Evolutionary conservation across 2,329 filamentous ascomycete species (phyloP).

Genomic region (Trichoderma brevicompactum): DNA sequence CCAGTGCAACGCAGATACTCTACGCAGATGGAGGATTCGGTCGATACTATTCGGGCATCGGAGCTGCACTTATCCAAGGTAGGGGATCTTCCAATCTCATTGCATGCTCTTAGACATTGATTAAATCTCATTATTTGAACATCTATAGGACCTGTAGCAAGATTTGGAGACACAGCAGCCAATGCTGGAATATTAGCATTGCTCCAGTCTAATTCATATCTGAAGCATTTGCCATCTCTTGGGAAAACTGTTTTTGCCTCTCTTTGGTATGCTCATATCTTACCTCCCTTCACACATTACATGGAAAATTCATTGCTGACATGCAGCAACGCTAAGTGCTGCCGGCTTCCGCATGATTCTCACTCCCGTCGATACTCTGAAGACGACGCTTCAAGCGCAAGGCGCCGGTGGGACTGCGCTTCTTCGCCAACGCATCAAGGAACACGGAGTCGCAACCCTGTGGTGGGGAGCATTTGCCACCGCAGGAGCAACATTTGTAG

Average conservation of each 20-base stretch:
- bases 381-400: slow-evolving; percentile 55
- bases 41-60: slow-evolving; percentile 53
- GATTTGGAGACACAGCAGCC: slow-evolving; percentile 55
- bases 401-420: slow-evolving; percentile 49
- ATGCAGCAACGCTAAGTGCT: slow-evolving; percentile 39
- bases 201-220: slow-evolving; percentile 51
- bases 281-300: too few species aligned
- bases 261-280: slow-evolving; percentile 42
- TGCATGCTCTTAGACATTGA: background rate
- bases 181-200: slow-evolving; percentile 55
- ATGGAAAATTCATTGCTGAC: background rate
- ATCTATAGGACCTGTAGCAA: slow-evolving; percentile 47
- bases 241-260: slow-evolving; percentile 54
- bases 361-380: slow-evolving; percentile 55
- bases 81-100: background rate
- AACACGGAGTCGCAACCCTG: slow-evolving; percentile 50
- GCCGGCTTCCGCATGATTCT: slow-evolving; percentile 53
- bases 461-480: slow-evolving; percentile 57
- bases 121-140: background rate
- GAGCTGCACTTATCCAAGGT: slow-evolving; percentile 52
- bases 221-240: slow-evolving; percentile 48
- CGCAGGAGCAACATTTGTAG: slow-evolving; percentile 53
- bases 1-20: slow-evolving; percentile 45
- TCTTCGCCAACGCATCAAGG: slow-evolving; percentile 50
- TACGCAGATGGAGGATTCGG: slow-evolving; percentile 48